These are phyloP conservation scores for Chlamydomonas asymmetrica DNA, from an alignment of 139 green algal genomes.

Conservation along the genomic window DNA sequence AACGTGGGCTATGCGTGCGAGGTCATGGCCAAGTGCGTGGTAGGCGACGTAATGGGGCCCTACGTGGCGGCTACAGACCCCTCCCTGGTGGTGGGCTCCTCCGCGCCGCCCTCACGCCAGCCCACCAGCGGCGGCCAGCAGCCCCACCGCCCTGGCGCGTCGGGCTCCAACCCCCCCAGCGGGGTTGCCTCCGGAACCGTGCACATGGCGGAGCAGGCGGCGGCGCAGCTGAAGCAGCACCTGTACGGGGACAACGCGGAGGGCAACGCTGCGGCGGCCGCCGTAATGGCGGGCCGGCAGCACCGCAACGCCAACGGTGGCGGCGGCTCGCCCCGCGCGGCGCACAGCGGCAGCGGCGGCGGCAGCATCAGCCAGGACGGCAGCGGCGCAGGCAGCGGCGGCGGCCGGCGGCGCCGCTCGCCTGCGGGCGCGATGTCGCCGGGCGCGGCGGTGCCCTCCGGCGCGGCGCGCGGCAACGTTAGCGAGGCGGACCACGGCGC, in stretches of 20 bases:
- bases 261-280: background rate
- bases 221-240: too few relatives aligned
- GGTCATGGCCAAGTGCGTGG: slow-evolving; percentile 29
- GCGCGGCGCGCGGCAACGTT: background rate
- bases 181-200: too few relatives aligned
- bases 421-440: background rate
- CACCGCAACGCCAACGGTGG: background rate
- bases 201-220: too few relatives aligned
- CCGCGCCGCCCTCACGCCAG: slow-evolving; percentile 14
- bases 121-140: slow-evolving; percentile 1
- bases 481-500: background rate
- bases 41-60: background rate
- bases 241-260: too few relatives aligned
- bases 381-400: background rate
- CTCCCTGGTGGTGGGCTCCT: background rate
- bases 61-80: background rate
- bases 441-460: background rate
- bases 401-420: background rate
- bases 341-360: background rate
- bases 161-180: slow-evolving; percentile 4
- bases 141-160: background rate
- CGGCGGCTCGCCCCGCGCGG: background rate
- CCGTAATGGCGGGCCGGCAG: too few relatives aligned
- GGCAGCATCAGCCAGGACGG: background rate
- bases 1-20: slow-evolving; percentile 35